These are phyloP conservation scores for Panicum virgatum DNA, from an alignment of 202 grass and related monocot genomes.

Conservation along the genomic window DNA sequence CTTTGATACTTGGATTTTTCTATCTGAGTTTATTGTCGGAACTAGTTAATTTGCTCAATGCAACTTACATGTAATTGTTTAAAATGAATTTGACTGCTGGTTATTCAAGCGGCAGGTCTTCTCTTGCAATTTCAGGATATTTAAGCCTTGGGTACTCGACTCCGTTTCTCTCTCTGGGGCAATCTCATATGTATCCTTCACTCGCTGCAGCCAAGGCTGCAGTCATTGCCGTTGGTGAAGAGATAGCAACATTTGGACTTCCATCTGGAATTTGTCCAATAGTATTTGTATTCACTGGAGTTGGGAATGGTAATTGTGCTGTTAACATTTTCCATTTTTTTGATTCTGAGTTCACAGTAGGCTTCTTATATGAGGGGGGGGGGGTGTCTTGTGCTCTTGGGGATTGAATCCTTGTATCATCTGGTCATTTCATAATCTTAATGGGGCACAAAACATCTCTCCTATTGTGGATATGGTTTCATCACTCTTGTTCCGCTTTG, in stretches of 20 bases:
- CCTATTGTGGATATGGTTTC: not conserved
- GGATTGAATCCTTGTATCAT: not conserved
- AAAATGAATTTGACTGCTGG: not conserved
- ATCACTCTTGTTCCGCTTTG: not conserved
- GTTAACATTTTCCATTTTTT: not conserved
- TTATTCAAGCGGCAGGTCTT: slow-evolving; percentile 24
- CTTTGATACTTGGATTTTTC: not conserved
- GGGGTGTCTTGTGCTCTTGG: not conserved
- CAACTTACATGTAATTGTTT: not conserved
- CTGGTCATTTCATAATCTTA: not conserved
- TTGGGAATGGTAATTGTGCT: slow-evolving; percentile 81
- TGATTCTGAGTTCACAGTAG: slow-evolving; percentile 20
- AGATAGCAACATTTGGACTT: slow-evolving; percentile 90
- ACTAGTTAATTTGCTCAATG: not conserved
- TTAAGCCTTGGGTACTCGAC: slow-evolving; percentile 93
- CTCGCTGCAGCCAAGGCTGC: slow-evolving; percentile 91
- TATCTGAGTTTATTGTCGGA: not conserved
- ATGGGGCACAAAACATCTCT: not conserved
- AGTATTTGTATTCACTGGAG: slow-evolving; percentile 91
- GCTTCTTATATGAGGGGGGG: not conserved
- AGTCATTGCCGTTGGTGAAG: slow-evolving; percentile 83
- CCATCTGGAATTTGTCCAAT: slow-evolving; percentile 85
- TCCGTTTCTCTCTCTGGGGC: slow-evolving; percentile 90
- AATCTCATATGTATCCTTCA: slow-evolving; percentile 97
- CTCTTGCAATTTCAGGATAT: slow-evolving; percentile 67